Percentiles rank a stretch among this genome's conserved stretches.
Conservation (phyloP, 2,329 filamentous ascomycete genomes). For the Domatiomyces catenatus region DNA sequence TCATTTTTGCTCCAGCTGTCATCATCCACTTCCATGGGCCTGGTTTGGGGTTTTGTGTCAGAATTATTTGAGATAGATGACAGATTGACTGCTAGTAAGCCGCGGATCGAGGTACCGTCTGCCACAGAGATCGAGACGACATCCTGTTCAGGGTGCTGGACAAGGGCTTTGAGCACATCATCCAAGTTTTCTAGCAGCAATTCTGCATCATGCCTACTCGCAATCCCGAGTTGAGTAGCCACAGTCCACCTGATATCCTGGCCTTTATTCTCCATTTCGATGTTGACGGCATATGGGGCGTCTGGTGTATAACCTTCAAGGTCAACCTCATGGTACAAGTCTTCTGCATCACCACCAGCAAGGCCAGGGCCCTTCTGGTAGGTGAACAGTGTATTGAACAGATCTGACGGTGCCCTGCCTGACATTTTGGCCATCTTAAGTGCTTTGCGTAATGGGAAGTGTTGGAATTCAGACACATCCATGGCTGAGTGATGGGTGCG, state of each 20-base stretch:
- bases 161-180: conserved; percentile 40
- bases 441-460: conserved; percentile 60
- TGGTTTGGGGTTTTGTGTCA: neutral
- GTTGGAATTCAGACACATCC: conserved; percentile 54
- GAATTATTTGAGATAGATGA: neutral
- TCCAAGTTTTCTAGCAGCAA: conserved; percentile 47
- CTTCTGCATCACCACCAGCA: conserved; percentile 8
- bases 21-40: no score
- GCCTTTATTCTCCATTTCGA: conserved; percentile 56
- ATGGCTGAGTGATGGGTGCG: conserved; percentile 59
- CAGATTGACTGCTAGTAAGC: conserved; percentile 26
- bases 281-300: conserved; percentile 67
- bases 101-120: conserved; percentile 41
- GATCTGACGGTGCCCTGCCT: conserved; percentile 12
- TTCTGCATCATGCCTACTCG: conserved; percentile 32
- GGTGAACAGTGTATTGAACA: conserved; percentile 53
- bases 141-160: conserved; percentile 33
- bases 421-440: conserved; percentile 37
- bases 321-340: conserved; percentile 45
- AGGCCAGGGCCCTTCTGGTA: conserved; percentile 41
- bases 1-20: conserved; percentile 22
- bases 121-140: conserved; percentile 32
- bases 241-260: conserved; percentile 51
- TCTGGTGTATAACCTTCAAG: conserved; percentile 40
- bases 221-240: conserved; percentile 47